These are phyloP conservation scores for Oenanthe javanica DNA, from an alignment of 140 eudicot genomes.

Conservation along the genomic window DNA sequence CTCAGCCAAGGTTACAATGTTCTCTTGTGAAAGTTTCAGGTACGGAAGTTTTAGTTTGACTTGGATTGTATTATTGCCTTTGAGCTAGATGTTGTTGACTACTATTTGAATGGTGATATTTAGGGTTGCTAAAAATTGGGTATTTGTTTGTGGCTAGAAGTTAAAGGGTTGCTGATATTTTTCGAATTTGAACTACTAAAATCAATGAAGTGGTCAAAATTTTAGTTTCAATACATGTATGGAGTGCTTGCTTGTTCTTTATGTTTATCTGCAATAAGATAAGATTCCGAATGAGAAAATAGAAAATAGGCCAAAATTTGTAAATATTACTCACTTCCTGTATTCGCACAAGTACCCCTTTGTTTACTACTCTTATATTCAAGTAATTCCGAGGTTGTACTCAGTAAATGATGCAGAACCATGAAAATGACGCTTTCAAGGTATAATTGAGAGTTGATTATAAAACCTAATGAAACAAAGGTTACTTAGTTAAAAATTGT, in stretches of 20 bases:
- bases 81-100: neutral
- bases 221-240: neutral
- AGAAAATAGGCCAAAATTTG: too few species aligned
- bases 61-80: neutral
- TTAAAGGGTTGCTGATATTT: neutral
- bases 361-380: too few species aligned
- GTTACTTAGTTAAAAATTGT: neutral
- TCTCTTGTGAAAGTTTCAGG: slow-evolving; percentile 71
- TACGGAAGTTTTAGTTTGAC: slow-evolving; percentile 1
- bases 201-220: neutral
- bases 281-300: neutral
- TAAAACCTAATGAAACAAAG: neutral
- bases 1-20: slow-evolving; percentile 63
- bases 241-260: neutral
- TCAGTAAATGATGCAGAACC: neutral
- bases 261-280: neutral
- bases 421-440: neutral
- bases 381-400: too few species aligned
- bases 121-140: neutral
- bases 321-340: neutral
- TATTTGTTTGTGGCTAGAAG: neutral
- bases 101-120: neutral
- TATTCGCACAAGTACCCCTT: neutral
- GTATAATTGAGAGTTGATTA: neutral
- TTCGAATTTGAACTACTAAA: neutral